Evolutionary conservation across 2,329 filamentous ascomycete genomes (phyloP), one percentile per base, ranked within the genome.

Genomic region (Penicillium paneum): DNA sequence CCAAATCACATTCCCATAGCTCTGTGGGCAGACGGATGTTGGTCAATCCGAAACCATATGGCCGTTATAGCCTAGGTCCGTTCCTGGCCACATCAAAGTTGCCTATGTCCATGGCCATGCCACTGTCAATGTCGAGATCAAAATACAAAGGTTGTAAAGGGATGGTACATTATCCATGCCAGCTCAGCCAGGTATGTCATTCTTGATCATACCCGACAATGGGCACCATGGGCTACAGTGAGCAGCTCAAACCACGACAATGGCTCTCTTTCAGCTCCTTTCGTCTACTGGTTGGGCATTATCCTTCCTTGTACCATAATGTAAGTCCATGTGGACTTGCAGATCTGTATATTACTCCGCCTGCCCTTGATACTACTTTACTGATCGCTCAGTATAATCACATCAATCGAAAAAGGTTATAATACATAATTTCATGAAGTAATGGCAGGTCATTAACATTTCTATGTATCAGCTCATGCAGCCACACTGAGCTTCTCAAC

Each of bases 401-500:
- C 15, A 15, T 24, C 38, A 45, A 50, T 58, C 42, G 17, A 35
- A 54, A 8, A 34, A 42, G 7, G 28, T n/a, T 35, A 52, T 49
- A 38, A 52, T 34, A 44, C 42, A 44, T 59, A 55, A 48, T 55
- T 57, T 49, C 43, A 56, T 56, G 42, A 52, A 51, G 26, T 31
- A 48, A 44, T 44, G 51, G 40, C 26, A 41, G 38, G 52, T 54
- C 53, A 46, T 57, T 48, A 50, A 58, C 45, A 61, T 53, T 49
- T 55, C 32, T 45, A 59, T 51, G 52, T 32, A 53, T 57, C 36
- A 47, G 36, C 26, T 65, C 65, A 82, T 54, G 82, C 83, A 62
- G 84, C 81, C 49, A 95, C 81, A 73, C 89, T 88, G 62, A 95
- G 78, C 71, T 87, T 89, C 59, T 87, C 84, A 56, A 93, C 74